A percentile compares a stretch with the other conserved stretches of the same genome.
These are phyloP conservation scores for Chondrostereum purpureum DNA, from an alignment of 1,284 basidiomycete species.

Conservation along the genomic window DNA sequence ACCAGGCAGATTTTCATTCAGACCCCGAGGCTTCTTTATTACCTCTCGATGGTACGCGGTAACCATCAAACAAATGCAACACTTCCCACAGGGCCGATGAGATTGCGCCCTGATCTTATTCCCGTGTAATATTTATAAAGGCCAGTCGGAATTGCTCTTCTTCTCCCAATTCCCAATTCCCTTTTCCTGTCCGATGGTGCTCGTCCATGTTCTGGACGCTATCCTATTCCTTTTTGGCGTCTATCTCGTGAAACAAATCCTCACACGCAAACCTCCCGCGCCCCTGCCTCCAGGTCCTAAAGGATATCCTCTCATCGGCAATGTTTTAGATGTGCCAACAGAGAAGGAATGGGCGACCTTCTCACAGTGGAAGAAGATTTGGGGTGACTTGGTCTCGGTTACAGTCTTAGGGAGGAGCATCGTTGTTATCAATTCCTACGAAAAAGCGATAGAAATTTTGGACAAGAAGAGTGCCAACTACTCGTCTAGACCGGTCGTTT, in stretches of 20 bases:
- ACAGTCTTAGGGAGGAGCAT: slow-evolving; percentile 11
- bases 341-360: slow-evolving; percentile 33
- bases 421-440: slow-evolving; percentile 19
- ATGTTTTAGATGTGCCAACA: slow-evolving; percentile 35
- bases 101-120: no score
- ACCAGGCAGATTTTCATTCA: no score
- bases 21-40: no score
- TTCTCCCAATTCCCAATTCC: no score
- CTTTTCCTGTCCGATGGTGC: no score
- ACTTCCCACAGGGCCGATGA: no score
- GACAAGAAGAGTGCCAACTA: slow-evolving; percentile 19
- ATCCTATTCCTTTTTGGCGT: background rate
- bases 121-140: no score
- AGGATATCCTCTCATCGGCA: slow-evolving; percentile 34
- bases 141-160: no score
- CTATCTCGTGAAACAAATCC: background rate
- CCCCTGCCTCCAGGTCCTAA: slow-evolving; percentile 37
- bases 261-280: background rate
- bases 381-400: slow-evolving; percentile 21
- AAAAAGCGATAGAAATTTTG: slow-evolving; percentile 18
- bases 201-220: background rate
- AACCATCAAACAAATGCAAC: no score
- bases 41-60: no score
- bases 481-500: slow-evolving; percentile 18
- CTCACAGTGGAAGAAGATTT: slow-evolving; percentile 34